Conservation (phyloP, 768 basidiomycete genomes). For the Pisolithus tinctorius region DNA sequence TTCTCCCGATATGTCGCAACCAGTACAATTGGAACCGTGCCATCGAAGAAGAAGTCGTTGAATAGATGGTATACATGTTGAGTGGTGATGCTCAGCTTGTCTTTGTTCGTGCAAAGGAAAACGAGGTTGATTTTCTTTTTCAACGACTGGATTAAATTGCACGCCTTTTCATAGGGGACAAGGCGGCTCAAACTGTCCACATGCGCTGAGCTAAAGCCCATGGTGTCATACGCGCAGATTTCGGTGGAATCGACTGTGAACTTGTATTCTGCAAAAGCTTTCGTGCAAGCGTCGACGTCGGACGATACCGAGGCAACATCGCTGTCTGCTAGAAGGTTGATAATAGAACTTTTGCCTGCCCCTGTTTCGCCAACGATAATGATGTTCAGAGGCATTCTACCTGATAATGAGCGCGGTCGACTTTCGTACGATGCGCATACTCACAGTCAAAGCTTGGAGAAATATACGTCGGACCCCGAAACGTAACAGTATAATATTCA, state of each 20-base stretch:
- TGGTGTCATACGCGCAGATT: constrained; percentile 8
- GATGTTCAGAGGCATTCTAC: not conserved
- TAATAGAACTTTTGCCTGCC: constrained; percentile 27
- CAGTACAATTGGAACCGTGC: constrained; percentile 25
- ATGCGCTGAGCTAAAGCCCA: constrained; percentile 12
- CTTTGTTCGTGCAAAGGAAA: constrained; percentile 1
- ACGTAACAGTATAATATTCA: too few species aligned
- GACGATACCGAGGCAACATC: constrained; percentile 17
- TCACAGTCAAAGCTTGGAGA: not conserved
- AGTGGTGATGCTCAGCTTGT: not conserved
- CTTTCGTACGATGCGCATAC: not conserved
- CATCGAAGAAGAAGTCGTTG: constrained; percentile 27
- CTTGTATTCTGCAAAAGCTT: constrained; percentile 7
- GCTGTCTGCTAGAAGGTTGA: constrained; percentile 26
- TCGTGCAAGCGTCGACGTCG: constrained; percentile 23
- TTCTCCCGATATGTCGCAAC: constrained; percentile 27
- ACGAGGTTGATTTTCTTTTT: constrained; percentile 15
- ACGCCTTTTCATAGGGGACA: constrained; percentile 11
- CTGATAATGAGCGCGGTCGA: not conserved
- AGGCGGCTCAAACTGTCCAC: not conserved
- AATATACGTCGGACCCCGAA: not conserved
- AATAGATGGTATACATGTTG: constrained; percentile 15
- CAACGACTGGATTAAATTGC: constrained; percentile 20
- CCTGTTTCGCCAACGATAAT: constrained; percentile 6
- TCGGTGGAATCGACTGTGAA: not conserved